Evolutionary conservation across 208 protist genomes (phyloP), one percentile per base, ranked within the genome.

Genomic region (Leishmania braziliensis): DNA sequence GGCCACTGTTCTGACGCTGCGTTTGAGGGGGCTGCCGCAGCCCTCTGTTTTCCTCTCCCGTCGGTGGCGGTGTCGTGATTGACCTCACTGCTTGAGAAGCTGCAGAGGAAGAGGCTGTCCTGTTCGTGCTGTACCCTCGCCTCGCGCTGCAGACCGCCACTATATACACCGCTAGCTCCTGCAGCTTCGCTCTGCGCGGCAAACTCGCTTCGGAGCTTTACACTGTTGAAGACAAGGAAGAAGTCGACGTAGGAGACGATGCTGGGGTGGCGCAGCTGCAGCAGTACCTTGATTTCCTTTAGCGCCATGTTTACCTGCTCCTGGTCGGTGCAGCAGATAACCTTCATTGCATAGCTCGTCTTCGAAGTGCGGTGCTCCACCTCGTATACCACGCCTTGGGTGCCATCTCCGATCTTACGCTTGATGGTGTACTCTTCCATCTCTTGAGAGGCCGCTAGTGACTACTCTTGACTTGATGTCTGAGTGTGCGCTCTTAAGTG

Each of bases 221-320:
- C 86, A 71, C 80, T 90, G 84, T 96, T 90, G 84, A 94, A 95
- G 33, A 96, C 74, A 76, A 98, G 84, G 68, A 96, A 96, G 68
- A 98, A 97, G 86, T 98, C 95, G 0, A 90, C 86, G 81, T 97
- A 97, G n/a, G 89, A 91, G 18, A 96, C 93, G 75, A 98, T 92
- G 83, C 94, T 84, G 10, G 85, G 88, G 80, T 98, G 91, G 16
- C 89, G 87, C 60, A 98, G 84, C 75, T 94, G 87, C 70, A 95
- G 82, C 23, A 98, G 86, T 14, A 95, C 89, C 65, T 97, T 97
- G 70, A 98, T 95, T 79, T 98, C 95, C 79, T 95, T 91, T 23
- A 98, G 81, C 9, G 95, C 95, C 20, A 84, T 60, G 77, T 97
- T 96, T 48, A 96, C 89, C 75, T 91, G 86, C 62, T 86, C 83